Conservation (phyloP, 2,329 filamentous ascomycete genomes). For the Xylariaceae sp. region DNA sequence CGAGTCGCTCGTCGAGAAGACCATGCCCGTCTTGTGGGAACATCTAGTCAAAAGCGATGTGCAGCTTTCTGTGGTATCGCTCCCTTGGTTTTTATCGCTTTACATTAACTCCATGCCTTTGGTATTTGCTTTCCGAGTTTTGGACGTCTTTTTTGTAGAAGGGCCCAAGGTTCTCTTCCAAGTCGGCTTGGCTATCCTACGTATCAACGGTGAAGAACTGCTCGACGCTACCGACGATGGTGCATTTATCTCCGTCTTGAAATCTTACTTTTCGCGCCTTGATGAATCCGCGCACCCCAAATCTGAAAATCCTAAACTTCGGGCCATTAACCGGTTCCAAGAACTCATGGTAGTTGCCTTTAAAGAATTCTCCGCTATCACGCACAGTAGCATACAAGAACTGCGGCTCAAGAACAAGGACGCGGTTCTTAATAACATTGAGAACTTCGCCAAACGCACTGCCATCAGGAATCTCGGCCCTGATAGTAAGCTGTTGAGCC, state of each 20-base stretch:
- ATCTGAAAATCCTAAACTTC: constrained; percentile 90
- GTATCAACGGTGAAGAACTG: constrained; percentile 95
- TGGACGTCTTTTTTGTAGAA: constrained; percentile 98
- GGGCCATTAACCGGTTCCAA: constrained; percentile 92
- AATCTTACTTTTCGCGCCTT: constrained; percentile 86
- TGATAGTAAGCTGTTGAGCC: constrained; percentile 85
- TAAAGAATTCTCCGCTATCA: constrained; percentile 95
- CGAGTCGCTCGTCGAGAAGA: constrained; percentile 95
- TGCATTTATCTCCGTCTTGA: constrained; percentile 92
- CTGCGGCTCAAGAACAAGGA: constrained; percentile 90
- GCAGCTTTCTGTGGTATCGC: constrained; percentile 91
- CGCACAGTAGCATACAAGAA: constrained; percentile 86
- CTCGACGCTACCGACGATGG: constrained; percentile 92
- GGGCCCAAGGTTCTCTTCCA: constrained; percentile 97
- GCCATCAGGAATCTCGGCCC: constrained; percentile 93
- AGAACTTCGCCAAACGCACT: constrained; percentile 94
- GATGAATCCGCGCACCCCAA: constrained; percentile 95
- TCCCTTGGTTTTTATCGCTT: constrained; percentile 96
- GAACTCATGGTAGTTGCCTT: constrained; percentile 99
- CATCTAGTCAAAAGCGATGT: constrained; percentile 96
- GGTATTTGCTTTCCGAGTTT: constrained; percentile 91
- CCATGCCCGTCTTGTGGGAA: constrained; percentile 97
- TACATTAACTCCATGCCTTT: constrained; percentile 99
- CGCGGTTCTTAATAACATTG: constrained; percentile 89
- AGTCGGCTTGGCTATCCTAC: constrained; percentile 90